Percentiles rank a stretch among this genome's conserved stretches.
Conservation (phyloP, 805 yeast species). For the Spathaspora hagerdaliae region DNA sequence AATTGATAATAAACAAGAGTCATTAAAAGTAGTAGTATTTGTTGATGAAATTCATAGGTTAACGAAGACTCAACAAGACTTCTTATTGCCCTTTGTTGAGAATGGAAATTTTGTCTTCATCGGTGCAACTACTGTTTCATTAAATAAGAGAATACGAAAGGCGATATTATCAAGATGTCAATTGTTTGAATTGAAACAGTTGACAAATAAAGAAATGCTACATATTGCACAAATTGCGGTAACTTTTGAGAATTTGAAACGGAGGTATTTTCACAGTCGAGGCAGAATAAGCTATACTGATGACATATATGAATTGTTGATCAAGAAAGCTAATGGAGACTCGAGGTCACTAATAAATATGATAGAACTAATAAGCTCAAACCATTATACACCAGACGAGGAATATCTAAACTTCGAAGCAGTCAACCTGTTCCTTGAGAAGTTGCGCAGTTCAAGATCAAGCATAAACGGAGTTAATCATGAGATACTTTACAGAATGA, state of each 20-base stretch:
- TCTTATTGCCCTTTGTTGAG: conserved; percentile 79
- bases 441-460: conserved; percentile 9
- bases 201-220: conserved; percentile 46
- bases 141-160: conserved; percentile 73
- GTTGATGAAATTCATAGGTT: conserved; percentile 93
- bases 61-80: conserved; percentile 82
- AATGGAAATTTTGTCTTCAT: conserved; percentile 74
- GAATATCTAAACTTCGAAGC: conserved; percentile 3
- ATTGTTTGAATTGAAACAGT: conserved; percentile 61
- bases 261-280: conserved; percentile 1
- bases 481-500: conserved; percentile 1
- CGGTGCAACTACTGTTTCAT: conserved; percentile 97
- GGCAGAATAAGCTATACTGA: conserved; percentile 11
- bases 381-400: conserved; percentile 2
- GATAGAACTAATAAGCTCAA: conserved; percentile 25
- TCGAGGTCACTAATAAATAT: conserved; percentile 29
- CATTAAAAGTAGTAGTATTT: conserved; percentile 50
- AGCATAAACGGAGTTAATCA: conserved; percentile 10
- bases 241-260: conserved; percentile 24
- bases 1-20: conserved; percentile 33
- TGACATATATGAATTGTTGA: conserved; percentile 12
- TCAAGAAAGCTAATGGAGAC: conserved; percentile 24
- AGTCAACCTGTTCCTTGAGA: conserved; percentile 7
- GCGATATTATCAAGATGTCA: conserved; percentile 85
- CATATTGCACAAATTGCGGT: conserved; percentile 57